A percentile compares a stretch with the other conserved stretches of the same genome.
phyloP scores from a whole-genome alignment of 306 rosid species.

The Prunus armeniaca region DNA sequence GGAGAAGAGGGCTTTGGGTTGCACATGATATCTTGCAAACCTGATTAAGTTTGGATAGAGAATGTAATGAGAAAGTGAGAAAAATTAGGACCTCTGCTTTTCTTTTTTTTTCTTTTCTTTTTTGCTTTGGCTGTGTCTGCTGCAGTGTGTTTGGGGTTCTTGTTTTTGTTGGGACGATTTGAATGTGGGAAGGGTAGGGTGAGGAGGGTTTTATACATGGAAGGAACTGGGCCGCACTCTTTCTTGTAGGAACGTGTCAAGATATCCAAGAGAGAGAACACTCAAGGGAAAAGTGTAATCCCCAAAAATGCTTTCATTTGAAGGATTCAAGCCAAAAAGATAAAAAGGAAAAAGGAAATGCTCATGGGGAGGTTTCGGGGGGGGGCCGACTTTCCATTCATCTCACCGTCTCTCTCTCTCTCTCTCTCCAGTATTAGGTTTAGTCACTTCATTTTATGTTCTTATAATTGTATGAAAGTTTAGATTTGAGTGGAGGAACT shows the following conservation, averaged over 20 bases:
- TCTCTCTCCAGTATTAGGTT: neutral
- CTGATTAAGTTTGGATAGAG: slow-evolving; percentile 13
- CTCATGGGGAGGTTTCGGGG: slow-evolving; percentile 11
- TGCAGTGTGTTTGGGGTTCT: neutral
- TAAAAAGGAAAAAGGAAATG: slow-evolving; percentile 8
- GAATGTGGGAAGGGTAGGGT: slow-evolving; percentile 26
- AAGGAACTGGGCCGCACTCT: slow-evolving; percentile 32
- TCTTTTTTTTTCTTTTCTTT: neutral
- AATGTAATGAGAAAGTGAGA: neutral
- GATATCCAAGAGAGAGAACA: slow-evolving; percentile 20
- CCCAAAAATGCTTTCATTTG: neutral
- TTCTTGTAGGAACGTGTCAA: slow-evolving; percentile 43
- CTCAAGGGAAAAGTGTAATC: neutral
- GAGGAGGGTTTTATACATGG: slow-evolving; percentile 53
- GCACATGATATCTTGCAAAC: slow-evolving; percentile 40
- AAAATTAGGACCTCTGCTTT: neutral
- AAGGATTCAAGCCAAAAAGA: neutral
- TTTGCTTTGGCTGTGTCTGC: too few relatives aligned
- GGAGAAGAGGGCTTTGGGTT: slow-evolving; percentile 62
- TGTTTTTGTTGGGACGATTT: slow-evolving; percentile 29
- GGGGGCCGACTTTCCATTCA: slow-evolving; percentile 30
- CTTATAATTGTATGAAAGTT: neutral
- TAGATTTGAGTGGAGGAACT: slow-evolving; percentile 25
- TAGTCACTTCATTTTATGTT: slow-evolving; percentile 3
- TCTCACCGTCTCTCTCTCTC: neutral